Percentiles rank a stretch among this genome's conserved stretches.
These are phyloP conservation scores for Hebeloma cylindrosporum DNA, from an alignment of 768 basidiomycete species.

Conservation along the genomic window DNA sequence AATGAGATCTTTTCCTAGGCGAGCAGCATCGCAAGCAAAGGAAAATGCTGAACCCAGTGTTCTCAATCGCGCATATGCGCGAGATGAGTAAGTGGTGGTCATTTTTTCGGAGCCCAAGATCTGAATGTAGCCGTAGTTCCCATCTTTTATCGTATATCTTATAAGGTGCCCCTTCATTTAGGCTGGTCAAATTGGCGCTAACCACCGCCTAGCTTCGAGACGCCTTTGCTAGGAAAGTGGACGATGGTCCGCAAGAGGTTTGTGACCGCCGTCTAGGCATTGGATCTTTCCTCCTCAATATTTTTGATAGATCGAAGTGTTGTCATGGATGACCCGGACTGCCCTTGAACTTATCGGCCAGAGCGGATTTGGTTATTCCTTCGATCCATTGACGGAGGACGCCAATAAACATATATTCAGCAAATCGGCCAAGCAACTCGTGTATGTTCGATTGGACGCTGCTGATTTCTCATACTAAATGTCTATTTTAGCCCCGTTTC, in stretches of 20 bases:
- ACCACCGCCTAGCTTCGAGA: slow-evolving; percentile 25
- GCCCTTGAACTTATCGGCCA: slow-evolving; percentile 51
- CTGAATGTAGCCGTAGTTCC: slow-evolving; percentile 25
- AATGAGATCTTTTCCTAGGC: slow-evolving; percentile 23
- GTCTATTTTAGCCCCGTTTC: not conserved
- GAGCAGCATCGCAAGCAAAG: slow-evolving; percentile 42
- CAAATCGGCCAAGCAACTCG: slow-evolving; percentile 28
- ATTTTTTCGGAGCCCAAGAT: not conserved
- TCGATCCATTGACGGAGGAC: slow-evolving; percentile 37
- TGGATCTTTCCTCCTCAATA: slow-evolving; percentile 13
- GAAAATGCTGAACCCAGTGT: slow-evolving; percentile 46
- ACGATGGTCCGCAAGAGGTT: slow-evolving; percentile 34
- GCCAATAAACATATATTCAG: slow-evolving; percentile 30
- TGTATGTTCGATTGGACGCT: slow-evolving; percentile 20
- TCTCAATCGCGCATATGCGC: slow-evolving; percentile 41
- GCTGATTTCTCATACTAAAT: not conserved
- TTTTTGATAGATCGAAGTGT: slow-evolving; percentile 30
- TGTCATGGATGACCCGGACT: slow-evolving; percentile 40
- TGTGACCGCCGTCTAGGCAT: slow-evolving; percentile 6
- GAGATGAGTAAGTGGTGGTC: slow-evolving; percentile 29
- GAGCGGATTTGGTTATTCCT: slow-evolving; percentile 43
- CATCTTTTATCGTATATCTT: slow-evolving; percentile 31
- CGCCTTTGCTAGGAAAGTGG: slow-evolving; percentile 22
- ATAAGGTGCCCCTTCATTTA: slow-evolving; percentile 16
- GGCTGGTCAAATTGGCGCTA: not conserved